phyloP scores from a whole-genome alignment of 1,139 yeast genomes.

The Geotrichum klebahnii region DNA sequence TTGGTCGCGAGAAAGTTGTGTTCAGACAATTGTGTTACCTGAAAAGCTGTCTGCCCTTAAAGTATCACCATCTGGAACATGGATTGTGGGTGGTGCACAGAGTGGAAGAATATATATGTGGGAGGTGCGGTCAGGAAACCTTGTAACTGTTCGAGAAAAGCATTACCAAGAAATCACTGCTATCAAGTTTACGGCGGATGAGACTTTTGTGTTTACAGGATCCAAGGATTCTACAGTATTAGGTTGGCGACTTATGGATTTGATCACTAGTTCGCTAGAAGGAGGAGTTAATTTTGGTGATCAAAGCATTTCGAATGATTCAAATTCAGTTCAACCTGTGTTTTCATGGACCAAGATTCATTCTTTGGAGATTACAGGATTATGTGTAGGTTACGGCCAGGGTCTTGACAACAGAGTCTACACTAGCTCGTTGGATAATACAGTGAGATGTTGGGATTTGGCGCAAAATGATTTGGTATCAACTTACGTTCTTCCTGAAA shows the following conservation, averaged over 20 bases:
- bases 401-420: slow-evolving; percentile 60
- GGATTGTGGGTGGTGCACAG: slow-evolving; percentile 68
- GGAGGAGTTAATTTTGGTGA: slow-evolving; percentile 14
- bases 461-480: slow-evolving; percentile 47
- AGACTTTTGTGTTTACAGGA: slow-evolving; percentile 66
- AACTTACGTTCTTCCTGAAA: slow-evolving; percentile 62
- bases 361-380: slow-evolving; percentile 66
- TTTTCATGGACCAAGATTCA: slow-evolving; percentile 61
- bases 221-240: slow-evolving; percentile 77
- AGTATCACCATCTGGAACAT: slow-evolving; percentile 46
- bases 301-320: slow-evolving; percentile 24
- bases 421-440: slow-evolving; percentile 71
- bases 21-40: slow-evolving; percentile 81
- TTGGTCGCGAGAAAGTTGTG: slow-evolving; percentile 74
- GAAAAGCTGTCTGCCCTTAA: slow-evolving; percentile 65
- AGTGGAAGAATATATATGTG: slow-evolving; percentile 77
- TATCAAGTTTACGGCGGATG: slow-evolving; percentile 59
- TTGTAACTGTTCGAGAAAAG: slow-evolving; percentile 68
- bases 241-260: slow-evolving; percentile 67
- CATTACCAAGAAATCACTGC: slow-evolving; percentile 76
- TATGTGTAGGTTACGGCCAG: slow-evolving; percentile 51
- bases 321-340: slow-evolving; percentile 43
- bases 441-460: slow-evolving; percentile 52
- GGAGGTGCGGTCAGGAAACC: slow-evolving; percentile 77
- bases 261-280: slow-evolving; percentile 43